phyloP scores from a whole-genome alignment of 208 protist genomes.

The Leishmania martiniquensis region DNA sequence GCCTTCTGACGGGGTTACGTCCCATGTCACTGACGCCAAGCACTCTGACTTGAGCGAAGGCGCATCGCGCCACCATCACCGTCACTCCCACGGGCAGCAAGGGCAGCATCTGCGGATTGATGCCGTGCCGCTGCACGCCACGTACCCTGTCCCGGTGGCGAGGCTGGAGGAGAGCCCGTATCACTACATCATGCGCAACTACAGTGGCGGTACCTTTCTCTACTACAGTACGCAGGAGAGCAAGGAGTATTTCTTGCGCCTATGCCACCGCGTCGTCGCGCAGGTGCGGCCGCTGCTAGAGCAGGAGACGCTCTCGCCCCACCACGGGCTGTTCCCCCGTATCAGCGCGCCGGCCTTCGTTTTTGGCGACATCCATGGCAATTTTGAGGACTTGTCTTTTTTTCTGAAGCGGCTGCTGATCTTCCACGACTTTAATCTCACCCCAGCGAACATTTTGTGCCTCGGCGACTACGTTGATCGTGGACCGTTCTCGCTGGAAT shows the following conservation, averaged over 20 bases:
- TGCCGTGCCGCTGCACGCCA: slow-evolving; percentile 17
- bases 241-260: slow-evolving; percentile 47
- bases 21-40: background rate
- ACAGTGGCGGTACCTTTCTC: slow-evolving; percentile 48
- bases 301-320: slow-evolving; percentile 60
- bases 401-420: slow-evolving; percentile 61
- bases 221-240: slow-evolving; percentile 55
- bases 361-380: slow-evolving; percentile 87
- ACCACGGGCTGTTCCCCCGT: slow-evolving; percentile 54
- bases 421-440: slow-evolving; percentile 72
- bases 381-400: slow-evolving; percentile 77
- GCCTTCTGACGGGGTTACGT: background rate
- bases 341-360: slow-evolving; percentile 63
- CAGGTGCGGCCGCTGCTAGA: slow-evolving; percentile 59
- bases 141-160: slow-evolving; percentile 28
- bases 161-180: slow-evolving; percentile 60
- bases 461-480: slow-evolving; percentile 99
- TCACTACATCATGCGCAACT: slow-evolving; percentile 70
- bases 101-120: background rate
- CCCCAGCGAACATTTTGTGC: slow-evolving; percentile 90
- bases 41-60: background rate
- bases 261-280: slow-evolving; percentile 52
- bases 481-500: slow-evolving; percentile 91
- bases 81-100: background rate
- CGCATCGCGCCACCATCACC: background rate